Base-by-base conservation (phyloP, 2,329 filamentous ascomycete species). In the Colletotrichum higginsianum region DNA sequence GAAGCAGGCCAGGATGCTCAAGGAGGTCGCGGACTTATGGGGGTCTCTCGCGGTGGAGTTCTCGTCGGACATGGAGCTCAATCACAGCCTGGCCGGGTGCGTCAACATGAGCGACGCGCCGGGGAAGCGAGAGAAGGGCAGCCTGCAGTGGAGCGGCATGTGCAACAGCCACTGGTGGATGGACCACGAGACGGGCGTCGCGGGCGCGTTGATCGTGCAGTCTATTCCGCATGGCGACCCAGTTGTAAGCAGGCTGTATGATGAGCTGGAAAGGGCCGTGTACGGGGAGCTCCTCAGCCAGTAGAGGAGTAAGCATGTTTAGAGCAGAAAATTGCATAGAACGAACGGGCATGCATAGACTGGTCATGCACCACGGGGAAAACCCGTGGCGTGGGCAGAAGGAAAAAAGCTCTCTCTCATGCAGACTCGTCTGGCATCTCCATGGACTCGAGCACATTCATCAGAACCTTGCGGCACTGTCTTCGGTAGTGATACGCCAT, bases 401-500 rank as follows among this genome's bases (percentile, higher is more conserved):
- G 38, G 21, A 38, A 21, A 15, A 15, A 5, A 11, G 3, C 12
- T n/a, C 7, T n/a, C 12, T n/a, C 7, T n/a, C 35, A 40, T 35
- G n/a, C 8, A 9, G 38, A 13, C 61, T 55, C 61, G 13, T 50
- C 47, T 0, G 63, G 61, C 64, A 73, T 52, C 30, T 78, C 73
- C 75, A 85, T 83, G 2, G 79, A 77, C 75, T 82, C 79, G n/a
- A 87, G 77, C 7, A 84, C 84, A 53, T 80, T 83, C 71, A 83
- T 80, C 63, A 90, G 73, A 1, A 89, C 87, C 26, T 78, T 81
- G 63, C 83, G 81, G 74, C 86, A 89, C 73, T 86, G 82, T 38
- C 77, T 75, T 30, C 88, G 80, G 74, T 90, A 90, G n/a, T 81
- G 78, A 21, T 84, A 57, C 16, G 86, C 88, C 52, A 90, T 76